phyloP scores from a whole-genome alignment of 805 yeast genomes.

The Kuraishia capsulata region DNA sequence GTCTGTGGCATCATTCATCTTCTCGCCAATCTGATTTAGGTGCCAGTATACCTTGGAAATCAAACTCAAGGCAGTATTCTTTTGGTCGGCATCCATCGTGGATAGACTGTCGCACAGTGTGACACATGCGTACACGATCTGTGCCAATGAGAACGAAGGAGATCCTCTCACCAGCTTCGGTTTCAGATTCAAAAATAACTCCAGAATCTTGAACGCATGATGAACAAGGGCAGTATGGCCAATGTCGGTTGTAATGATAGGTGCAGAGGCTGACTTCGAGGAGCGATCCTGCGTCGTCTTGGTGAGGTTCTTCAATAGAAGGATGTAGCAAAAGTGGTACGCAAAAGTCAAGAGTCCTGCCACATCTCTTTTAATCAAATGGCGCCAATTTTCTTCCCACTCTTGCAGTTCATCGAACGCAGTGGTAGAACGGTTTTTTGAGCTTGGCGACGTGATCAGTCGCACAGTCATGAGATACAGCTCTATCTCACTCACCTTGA shows the following conservation, averaged over 20 bases:
- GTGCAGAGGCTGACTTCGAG: neutral
- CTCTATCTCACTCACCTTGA: slow-evolving; percentile 41
- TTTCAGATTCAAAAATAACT: slow-evolving; percentile 33
- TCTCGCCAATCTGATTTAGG: slow-evolving; percentile 45
- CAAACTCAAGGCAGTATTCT: slow-evolving; percentile 30
- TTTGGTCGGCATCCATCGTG: slow-evolving; percentile 28
- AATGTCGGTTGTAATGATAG: slow-evolving; percentile 9
- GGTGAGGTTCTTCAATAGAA: slow-evolving; percentile 15
- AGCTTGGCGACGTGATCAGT: slow-evolving; percentile 1
- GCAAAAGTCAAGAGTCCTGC: slow-evolving; percentile 40
- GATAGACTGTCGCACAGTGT: slow-evolving; percentile 39
- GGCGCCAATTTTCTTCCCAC: slow-evolving; percentile 39
- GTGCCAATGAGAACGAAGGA: slow-evolving; percentile 41
- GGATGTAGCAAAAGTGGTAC: slow-evolving; percentile 36
- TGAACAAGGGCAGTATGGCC: slow-evolving; percentile 33
- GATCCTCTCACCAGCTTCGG: slow-evolving; percentile 42
- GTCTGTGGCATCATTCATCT: slow-evolving; percentile 49
- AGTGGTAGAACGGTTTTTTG: slow-evolving; percentile 3
- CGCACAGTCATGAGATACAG: slow-evolving; percentile 17
- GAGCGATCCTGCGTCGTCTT: neutral
- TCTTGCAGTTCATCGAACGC: slow-evolving; percentile 26
- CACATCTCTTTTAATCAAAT: slow-evolving; percentile 34
- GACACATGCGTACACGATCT: slow-evolving; percentile 45
- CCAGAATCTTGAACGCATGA: slow-evolving; percentile 35
- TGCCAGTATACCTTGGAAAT: slow-evolving; percentile 52